Conservation (phyloP, 1,284 basidiomycete genomes). For the Cutaneotrichosporon dermatis region DNA sequence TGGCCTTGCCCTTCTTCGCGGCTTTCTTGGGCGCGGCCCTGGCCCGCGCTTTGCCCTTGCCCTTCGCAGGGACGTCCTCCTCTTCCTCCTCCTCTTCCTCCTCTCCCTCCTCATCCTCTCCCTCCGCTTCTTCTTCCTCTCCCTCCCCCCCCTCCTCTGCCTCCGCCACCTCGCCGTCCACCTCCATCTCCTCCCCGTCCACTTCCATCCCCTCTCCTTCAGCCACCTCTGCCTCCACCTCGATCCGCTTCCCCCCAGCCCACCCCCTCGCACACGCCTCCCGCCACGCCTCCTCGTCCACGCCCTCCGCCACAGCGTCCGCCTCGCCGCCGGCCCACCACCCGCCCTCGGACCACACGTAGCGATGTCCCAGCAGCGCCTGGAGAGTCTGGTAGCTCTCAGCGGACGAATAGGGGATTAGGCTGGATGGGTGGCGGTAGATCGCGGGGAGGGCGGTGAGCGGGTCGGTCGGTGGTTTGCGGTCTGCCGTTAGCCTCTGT, state of each 20-base stretch:
- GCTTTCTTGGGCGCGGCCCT: neutral
- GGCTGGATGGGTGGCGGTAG: conserved; percentile 51
- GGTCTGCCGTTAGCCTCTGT: conserved; percentile 29
- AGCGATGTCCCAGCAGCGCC: conserved; percentile 30
- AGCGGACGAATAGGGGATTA: conserved; percentile 48
- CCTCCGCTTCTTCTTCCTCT: neutral
- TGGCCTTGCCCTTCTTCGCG: conserved; percentile 1
- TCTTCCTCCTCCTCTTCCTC: neutral
- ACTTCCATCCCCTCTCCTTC: conserved; percentile 16
- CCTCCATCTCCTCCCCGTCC: conserved; percentile 14
- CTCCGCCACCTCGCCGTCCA: neutral
- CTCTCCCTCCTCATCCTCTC: neutral
- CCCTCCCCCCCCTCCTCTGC: conserved; percentile 1
- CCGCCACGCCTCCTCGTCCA: conserved; percentile 32
- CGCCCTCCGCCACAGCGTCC: conserved; percentile 33
- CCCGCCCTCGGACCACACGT: conserved; percentile 31
- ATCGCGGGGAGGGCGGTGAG: conserved; percentile 51
- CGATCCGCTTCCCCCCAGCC: conserved; percentile 26
- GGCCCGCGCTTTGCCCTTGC: conserved; percentile 1
- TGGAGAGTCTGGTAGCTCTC: conserved; percentile 48
- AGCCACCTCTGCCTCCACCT: conserved; percentile 10
- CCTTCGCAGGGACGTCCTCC: neutral
- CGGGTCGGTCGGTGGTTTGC: conserved; percentile 46
- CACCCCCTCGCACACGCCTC: conserved; percentile 35
- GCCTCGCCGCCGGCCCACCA: conserved; percentile 42